Evolutionary conservation across 148 eudicot genomes (phyloP).

Genomic region (Rhododendron molle): DNA sequence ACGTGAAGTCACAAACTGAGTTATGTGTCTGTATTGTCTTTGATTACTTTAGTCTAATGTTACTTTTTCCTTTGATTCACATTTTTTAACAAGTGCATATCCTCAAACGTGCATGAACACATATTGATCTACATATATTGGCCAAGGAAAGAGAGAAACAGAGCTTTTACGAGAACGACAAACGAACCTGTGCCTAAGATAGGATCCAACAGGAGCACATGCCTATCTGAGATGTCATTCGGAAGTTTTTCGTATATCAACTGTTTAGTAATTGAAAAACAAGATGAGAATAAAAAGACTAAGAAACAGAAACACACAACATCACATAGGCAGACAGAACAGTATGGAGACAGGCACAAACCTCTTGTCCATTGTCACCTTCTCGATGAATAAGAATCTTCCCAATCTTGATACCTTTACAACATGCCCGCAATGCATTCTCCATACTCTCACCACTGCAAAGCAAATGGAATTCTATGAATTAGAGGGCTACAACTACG

Average conservation of each 20-base stretch:
- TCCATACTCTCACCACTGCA: constrained; percentile 98
- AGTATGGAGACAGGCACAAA: constrained; percentile 18
- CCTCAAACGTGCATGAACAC: background rate
- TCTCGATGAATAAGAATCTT: constrained; percentile 96
- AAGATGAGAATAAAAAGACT: constrained; percentile 8
- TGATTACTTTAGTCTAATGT: background rate
- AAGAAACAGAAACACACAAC: background rate
- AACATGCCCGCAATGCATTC: constrained; percentile 94
- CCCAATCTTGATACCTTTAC: constrained; percentile 93
- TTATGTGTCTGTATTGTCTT: background rate
- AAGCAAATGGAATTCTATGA: background rate
- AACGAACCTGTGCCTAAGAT: constrained; percentile 87
- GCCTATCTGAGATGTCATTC: constrained; percentile 78
- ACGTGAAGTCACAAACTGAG: background rate
- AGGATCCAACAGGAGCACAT: constrained; percentile 91
- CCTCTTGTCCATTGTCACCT: constrained; percentile 95
- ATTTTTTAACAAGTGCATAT: background rate
- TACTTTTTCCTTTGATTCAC: background rate
- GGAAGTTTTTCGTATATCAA: constrained; percentile 93
- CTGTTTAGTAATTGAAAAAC: constrained; percentile 33
- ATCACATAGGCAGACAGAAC: background rate
- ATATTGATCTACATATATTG: background rate
- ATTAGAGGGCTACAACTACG: background rate
- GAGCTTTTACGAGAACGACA: background rate
- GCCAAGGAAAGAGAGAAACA: background rate